Conservation (phyloP, 345 rosid genomes). For the Hibiscus tridactylites region DNA sequence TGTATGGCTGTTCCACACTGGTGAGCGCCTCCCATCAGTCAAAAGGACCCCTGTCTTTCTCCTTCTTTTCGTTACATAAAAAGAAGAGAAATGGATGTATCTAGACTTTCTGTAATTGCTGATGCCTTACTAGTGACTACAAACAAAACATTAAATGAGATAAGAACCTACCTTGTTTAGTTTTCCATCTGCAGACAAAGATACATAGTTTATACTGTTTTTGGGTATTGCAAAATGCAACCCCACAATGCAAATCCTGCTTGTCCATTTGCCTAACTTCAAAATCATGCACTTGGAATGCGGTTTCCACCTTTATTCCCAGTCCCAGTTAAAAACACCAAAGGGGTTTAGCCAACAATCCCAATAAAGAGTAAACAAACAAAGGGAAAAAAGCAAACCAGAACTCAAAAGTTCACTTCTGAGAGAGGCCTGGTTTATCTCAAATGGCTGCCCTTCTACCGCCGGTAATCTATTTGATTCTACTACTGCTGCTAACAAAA, state of each 20-base stretch:
- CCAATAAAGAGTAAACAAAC: constrained; percentile 1
- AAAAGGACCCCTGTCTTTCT: neutral
- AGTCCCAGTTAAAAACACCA: no score
- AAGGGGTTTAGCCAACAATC: constrained; percentile 8
- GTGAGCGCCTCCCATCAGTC: neutral
- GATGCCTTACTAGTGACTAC: constrained; percentile 20
- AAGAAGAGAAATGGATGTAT: constrained; percentile 35
- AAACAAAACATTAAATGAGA: no score
- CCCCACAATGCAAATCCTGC: neutral
- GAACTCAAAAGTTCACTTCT: constrained; percentile 8
- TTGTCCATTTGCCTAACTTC: constrained; percentile 14
- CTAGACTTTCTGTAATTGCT: neutral
- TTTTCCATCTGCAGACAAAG: no score
- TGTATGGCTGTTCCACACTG: no score
- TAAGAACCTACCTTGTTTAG: no score
- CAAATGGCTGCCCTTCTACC: constrained; percentile 35
- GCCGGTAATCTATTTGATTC: constrained; percentile 30
- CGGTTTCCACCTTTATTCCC: no score
- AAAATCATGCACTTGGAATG: neutral
- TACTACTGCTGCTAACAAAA: constrained; percentile 11
- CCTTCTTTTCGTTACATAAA: constrained; percentile 19
- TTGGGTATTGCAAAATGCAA: neutral
- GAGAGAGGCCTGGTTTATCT: neutral
- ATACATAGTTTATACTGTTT: no score
- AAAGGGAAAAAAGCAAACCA: constrained; percentile 5